Evolutionary conservation across 139 green algal species (phyloP).

Genomic region (Monoraphidium neglectum): DNA sequence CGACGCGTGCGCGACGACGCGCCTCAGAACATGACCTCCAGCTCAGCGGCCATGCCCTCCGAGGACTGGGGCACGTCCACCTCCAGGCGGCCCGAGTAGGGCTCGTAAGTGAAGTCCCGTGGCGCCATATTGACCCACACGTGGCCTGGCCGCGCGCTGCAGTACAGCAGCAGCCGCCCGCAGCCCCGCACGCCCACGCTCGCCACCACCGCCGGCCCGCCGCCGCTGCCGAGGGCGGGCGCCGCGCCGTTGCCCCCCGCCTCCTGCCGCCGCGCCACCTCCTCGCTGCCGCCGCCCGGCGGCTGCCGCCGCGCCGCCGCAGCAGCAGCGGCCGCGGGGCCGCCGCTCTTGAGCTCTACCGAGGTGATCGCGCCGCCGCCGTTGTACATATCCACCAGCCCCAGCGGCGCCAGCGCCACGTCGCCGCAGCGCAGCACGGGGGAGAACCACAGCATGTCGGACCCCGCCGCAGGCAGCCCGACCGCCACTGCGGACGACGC

Average conservation of each 20-base stretch:
- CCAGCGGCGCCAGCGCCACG: slow-evolving; percentile 62
- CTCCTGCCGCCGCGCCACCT: slow-evolving; percentile 6
- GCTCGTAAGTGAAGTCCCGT: slow-evolving; percentile 8
- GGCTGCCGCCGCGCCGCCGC: not conserved
- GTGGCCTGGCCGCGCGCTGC: slow-evolving; percentile 28
- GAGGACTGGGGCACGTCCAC: slow-evolving; percentile 29
- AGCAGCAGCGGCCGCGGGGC: not conserved
- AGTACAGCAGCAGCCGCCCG: slow-evolving; percentile 59
- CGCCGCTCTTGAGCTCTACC: slow-evolving; percentile 5
- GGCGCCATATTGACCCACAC: slow-evolving; percentile 31
- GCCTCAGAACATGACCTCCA: too few relatives aligned
- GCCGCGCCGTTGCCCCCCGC: not conserved
- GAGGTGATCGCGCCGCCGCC: slow-evolving; percentile 64
- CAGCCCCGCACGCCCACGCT: slow-evolving; percentile 43
- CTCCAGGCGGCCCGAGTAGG: slow-evolving; percentile 15
- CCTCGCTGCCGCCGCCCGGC: not conserved
- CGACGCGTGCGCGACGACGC: too few relatives aligned
- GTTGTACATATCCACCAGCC: slow-evolving; percentile 81
- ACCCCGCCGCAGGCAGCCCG: not conserved
- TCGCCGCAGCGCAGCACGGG: slow-evolving; percentile 13
- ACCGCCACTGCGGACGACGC: slow-evolving; percentile 2
- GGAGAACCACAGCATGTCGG: slow-evolving; percentile 45
- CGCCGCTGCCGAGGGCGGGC: too few relatives aligned
- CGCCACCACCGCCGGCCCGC: slow-evolving; percentile 22
- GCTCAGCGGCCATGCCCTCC: not conserved